phyloP scores from a whole-genome alignment of 331 rosid species.

The Erythrophleum ivorense region DNA sequence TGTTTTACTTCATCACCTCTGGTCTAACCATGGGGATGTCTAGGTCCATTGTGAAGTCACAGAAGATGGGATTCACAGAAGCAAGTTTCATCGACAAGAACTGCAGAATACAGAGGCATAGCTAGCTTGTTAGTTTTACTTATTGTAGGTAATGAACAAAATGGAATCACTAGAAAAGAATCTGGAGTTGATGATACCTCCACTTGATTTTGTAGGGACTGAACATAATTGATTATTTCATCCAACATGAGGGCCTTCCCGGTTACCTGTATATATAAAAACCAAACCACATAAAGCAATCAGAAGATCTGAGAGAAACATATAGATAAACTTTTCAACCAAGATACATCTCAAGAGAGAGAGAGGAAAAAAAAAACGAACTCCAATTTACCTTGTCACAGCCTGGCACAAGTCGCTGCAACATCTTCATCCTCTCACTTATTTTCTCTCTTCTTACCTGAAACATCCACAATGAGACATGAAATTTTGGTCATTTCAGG shows the following conservation, averaged over 20 bases:
- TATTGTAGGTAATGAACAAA: not conserved
- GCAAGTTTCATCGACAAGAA: constrained; percentile 92
- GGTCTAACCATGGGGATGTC: constrained; percentile 59
- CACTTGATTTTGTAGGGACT: constrained; percentile 98
- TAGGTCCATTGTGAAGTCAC: constrained; percentile 70
- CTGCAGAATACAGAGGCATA: constrained; percentile 46
- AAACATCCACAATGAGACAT: constrained; percentile 39
- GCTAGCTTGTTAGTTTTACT: constrained; percentile 28
- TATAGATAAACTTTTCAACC: not conserved
- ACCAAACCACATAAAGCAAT: constrained; percentile 55
- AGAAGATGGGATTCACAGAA: constrained; percentile 70
- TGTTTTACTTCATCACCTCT: constrained; percentile 57
- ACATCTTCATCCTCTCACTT: constrained; percentile 91
- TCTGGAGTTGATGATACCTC: constrained; percentile 63
- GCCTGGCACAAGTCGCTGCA: constrained; percentile 93
- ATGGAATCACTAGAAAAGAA: not conserved
- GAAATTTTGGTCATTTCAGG: constrained; percentile 30
- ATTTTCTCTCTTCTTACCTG: constrained; percentile 98
- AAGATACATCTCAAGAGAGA: not conserved
- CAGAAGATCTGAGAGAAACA: constrained; percentile 37
- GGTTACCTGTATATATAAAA: constrained; percentile 60
- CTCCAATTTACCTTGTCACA: constrained; percentile 80
- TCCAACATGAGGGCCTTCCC: constrained; percentile 98
- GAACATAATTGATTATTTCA: constrained; percentile 93
- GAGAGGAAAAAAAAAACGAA: not conserved